Base-by-base conservation (phyloP, 2,329 filamentous ascomycete species). In the Basipetospora sp. region DNA sequence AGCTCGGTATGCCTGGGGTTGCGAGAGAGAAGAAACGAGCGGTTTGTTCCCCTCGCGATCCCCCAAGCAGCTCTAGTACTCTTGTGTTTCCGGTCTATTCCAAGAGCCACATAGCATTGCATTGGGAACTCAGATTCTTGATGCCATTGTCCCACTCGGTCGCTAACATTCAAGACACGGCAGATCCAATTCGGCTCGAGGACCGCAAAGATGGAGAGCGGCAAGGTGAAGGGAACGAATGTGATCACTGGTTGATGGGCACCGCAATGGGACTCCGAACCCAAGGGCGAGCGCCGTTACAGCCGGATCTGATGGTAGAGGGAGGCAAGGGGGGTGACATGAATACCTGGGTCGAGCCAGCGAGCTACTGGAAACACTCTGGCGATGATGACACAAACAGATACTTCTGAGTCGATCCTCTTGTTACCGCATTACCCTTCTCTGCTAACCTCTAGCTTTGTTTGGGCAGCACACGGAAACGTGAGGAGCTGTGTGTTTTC, bases 21-120 rank as follows among this genome's bases (percentile, higher is more conserved):
- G 78, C 88, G 4, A 61, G 62, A n/a, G 87, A 96, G 58, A 94
- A 90, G 67, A 98, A 98, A 60, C 69, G 87, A 51, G 88, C 88
- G 14, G 81, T 86, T 61, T 53, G 77, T 63, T 32, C 8, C 19
- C 28, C 11, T 22, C n/a, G 13, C 25, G 16, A 3, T 30, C 11
- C 22, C 14, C 20, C 16, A 8, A n/a, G 3, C 27, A 11, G 27
- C 19, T 18, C 10, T 15, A 11, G 26, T 22, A 34, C 17, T 18
- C 31, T 14, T 11, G 20, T 16, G n/a, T 5, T 32, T 32, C 5
- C 16, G 6, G 13, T 34, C 17, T 22, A 9, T 13, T 8, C 9
- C 32, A 22, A 22, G 2, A 3, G 16, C n/a, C 18, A 37, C 15
- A 25, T 31, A n/a, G 4, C 20, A n/a, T n/a, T n/a, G n/a, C n/a